Evolutionary conservation across 805 yeast genomes (phyloP).

Genomic region (Metschnikowia cerradonensis): DNA sequence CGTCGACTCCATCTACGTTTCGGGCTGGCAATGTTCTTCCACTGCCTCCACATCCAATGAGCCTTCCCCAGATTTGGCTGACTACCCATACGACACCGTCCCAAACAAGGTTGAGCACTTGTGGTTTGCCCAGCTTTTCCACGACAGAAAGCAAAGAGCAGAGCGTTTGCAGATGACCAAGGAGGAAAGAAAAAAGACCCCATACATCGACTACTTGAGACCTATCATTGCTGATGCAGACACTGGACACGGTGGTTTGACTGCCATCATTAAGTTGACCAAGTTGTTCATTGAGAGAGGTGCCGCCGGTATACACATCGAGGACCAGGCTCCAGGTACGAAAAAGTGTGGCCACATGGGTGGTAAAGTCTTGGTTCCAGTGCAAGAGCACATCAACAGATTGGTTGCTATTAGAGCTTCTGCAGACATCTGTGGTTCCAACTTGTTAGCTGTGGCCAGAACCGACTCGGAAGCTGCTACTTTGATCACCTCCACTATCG

Average conservation of each 20-base stretch:
- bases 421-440: slow-evolving; percentile 89
- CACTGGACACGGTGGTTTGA: slow-evolving; percentile 98
- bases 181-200: slow-evolving; percentile 64
- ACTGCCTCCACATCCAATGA: slow-evolving; percentile 97
- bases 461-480: slow-evolving; percentile 98
- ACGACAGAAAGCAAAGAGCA: slow-evolving; percentile 93
- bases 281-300: slow-evolving; percentile 96
- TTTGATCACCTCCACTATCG: slow-evolving; percentile 87
- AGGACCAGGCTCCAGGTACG: slow-evolving; percentile 98
- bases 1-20: slow-evolving; percentile 86
- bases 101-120: slow-evolving; percentile 97
- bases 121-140: slow-evolving; percentile 95
- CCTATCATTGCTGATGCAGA: slow-evolving; percentile 98
- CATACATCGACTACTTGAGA: slow-evolving; percentile 80
- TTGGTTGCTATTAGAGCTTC: slow-evolving; percentile 90
- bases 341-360: slow-evolving; percentile 99
- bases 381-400: slow-evolving; percentile 95
- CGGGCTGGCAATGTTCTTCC: slow-evolving; percentile 99
- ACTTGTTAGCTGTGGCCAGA: slow-evolving; percentile 85
- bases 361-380: slow-evolving; percentile 95
- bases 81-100: slow-evolving; percentile 97
- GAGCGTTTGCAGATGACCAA: slow-evolving; percentile 62
- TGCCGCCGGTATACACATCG: slow-evolving; percentile 98
- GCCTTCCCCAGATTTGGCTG: slow-evolving; percentile 98
- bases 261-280: slow-evolving; percentile 92